phyloP scores from a whole-genome alignment of 148 eudicot species.

The Amaranthus cruentus region DNA sequence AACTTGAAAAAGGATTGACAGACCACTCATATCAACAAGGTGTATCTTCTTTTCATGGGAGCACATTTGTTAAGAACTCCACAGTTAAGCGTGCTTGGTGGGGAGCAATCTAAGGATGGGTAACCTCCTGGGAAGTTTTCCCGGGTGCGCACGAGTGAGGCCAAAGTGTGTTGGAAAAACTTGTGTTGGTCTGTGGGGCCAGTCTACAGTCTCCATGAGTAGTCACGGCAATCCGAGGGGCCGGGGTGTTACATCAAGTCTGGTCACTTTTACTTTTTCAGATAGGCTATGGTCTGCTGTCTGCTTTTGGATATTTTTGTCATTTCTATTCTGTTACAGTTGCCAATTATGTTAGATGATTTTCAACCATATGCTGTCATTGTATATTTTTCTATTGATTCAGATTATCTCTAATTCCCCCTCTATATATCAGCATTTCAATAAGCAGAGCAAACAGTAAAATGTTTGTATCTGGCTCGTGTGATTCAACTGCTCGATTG shows the following conservation, averaged over 20 bases:
- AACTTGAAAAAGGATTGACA: too few species aligned
- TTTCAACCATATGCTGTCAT: background rate
- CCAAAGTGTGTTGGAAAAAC: too few species aligned
- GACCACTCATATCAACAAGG: too few species aligned
- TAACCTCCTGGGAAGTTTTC: too few species aligned
- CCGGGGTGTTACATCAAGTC: background rate
- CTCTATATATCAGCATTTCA: constrained; percentile 59
- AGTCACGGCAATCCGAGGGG: too few species aligned
- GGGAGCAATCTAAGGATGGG: too few species aligned
- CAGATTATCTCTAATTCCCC: constrained; percentile 5
- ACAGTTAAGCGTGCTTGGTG: too few species aligned
- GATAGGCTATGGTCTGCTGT: background rate
- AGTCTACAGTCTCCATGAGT: too few species aligned
- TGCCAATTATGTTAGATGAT: background rate
- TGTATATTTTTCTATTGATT: background rate
- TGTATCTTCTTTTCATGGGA: too few species aligned
- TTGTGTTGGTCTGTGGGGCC: too few species aligned
- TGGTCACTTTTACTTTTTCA: background rate
- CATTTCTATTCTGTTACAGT: background rate
- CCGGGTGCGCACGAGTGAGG: too few species aligned
- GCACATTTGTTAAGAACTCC: too few species aligned
- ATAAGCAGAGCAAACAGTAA: constrained; percentile 64
- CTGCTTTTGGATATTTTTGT: background rate
- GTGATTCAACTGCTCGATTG: constrained; percentile 85
- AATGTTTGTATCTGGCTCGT: constrained; percentile 90